Base-by-base conservation (phyloP, 2,329 filamentous ascomycete species). In the Colletotrichum sublineola region DNA sequence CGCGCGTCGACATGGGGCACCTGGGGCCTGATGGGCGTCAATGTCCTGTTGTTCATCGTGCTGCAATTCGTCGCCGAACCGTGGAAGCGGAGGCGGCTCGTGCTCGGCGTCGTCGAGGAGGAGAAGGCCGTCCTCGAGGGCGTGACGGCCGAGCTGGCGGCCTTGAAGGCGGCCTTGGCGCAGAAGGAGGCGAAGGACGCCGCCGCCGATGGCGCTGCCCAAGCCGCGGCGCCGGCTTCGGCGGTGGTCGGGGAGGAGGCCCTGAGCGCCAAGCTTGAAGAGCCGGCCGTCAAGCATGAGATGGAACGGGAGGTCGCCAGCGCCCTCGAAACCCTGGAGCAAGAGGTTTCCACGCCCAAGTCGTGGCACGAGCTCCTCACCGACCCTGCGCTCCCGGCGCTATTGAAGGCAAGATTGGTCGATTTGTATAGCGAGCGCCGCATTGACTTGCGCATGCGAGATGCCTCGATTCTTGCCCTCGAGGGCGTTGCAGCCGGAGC, bases 1-100 rank as follows among this genome's bases (percentile, higher is more conserved):
- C 88, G 96, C 75, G 97, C 97, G 87, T 96, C 93, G 80, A 99
- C 96, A 0, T 99, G 96, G 96, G 96, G 97, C 46, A 99, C 96
- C 0, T 98, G 97, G 91, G 96, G 96, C 0, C 85, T 99, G 74
- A 99, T 99, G 96, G 96, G 96, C 33, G 90, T 98, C 78, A 99
- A 99, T 80, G 93, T 98, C 42, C 81, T 98, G 73, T 84, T 99
- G 58, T 94, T 99, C 79, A 83, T 99, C 65, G 87, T 95, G 24
- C 91, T 97, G 77, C 92, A 98, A 82, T 92, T 97, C 76, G 90
- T 96, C 29, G 92, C 97, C 73, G 96, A 99, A 86, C 96, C 96
- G 5, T 98, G 96, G 94, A 91, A 95, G 76, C 87, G 96, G 77
- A 87, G 86, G 78, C 87, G 94, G 77, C 88, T 99, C 74, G 94